phyloP scores from a whole-genome alignment of 352 stramenopile genomes.

The Pilasporangium apinafurcum region DNA sequence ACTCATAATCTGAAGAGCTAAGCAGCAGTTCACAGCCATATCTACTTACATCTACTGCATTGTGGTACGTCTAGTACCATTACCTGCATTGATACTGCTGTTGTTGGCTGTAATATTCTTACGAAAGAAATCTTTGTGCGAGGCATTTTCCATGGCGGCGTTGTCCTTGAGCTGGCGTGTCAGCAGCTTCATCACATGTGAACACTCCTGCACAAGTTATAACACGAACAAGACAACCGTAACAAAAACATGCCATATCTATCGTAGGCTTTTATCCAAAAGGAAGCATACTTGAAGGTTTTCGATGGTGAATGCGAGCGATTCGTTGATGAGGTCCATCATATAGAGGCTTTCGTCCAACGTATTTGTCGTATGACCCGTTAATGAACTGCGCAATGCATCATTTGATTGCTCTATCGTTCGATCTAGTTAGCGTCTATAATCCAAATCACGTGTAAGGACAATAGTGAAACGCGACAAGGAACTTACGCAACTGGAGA shows the following conservation, averaged over 20 bases:
- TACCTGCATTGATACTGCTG: too few species aligned
- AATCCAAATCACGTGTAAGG: too few species aligned
- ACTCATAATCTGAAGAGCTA: too few species aligned
- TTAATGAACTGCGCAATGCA: slow-evolving; percentile 22
- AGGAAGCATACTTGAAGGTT: slow-evolving; percentile 43
- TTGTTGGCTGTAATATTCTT: too few species aligned
- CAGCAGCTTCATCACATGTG: slow-evolving; percentile 65
- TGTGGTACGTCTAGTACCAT: too few species aligned
- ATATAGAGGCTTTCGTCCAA: slow-evolving; percentile 55
- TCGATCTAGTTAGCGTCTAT: neutral
- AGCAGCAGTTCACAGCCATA: too few species aligned
- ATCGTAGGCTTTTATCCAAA: neutral
- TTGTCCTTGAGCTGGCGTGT: slow-evolving; percentile 62
- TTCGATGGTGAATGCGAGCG: slow-evolving; percentile 72
- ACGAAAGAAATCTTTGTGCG: slow-evolving; percentile 22
- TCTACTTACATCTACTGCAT: too few species aligned
- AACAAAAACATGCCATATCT: neutral
- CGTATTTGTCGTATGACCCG: slow-evolving; percentile 19
- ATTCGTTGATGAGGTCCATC: slow-evolving; percentile 77
- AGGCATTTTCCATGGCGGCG: slow-evolving; percentile 25
- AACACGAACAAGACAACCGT: neutral
- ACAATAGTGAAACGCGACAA: neutral
- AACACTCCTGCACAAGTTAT: slow-evolving; percentile 42
- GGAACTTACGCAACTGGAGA: slow-evolving; percentile 15
- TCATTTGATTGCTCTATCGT: slow-evolving; percentile 38